Conservation (phyloP, 1,284 basidiomycete genomes). For the Rhodotorula sp. region DNA sequence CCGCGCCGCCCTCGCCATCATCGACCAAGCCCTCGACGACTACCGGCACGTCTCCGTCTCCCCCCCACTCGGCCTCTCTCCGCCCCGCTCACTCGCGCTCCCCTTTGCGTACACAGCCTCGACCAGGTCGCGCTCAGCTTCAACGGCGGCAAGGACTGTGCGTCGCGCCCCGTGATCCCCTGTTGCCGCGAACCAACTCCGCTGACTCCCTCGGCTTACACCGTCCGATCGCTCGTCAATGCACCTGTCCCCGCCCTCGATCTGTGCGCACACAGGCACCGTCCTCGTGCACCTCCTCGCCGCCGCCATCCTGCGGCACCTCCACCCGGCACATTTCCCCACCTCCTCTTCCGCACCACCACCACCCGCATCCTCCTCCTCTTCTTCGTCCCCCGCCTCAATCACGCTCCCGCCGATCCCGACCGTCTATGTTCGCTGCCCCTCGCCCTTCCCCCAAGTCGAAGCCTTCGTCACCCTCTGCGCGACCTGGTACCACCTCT, state of each 20-base stretch:
- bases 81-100: neutral
- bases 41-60: constrained; percentile 60
- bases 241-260: neutral
- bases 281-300: constrained; percentile 88
- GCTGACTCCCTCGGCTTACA: neutral
- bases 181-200: neutral
- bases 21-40: constrained; percentile 69
- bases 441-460: constrained; percentile 80
- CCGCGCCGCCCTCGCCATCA: constrained; percentile 72
- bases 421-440: constrained; percentile 80
- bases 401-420: constrained; percentile 29
- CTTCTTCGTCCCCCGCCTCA: constrained; percentile 23
- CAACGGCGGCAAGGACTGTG: constrained; percentile 98
- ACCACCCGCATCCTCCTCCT: constrained; percentile 32
- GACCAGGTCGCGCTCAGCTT: constrained; percentile 66
- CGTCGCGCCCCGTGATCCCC: constrained; percentile 48
- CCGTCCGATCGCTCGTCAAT: neutral
- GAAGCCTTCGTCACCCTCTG: constrained; percentile 78
- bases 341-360: constrained; percentile 43
- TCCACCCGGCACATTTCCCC: constrained; percentile 34
- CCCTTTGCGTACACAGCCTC: constrained; percentile 9
- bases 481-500: constrained; percentile 69
- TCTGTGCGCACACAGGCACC: constrained; percentile 63
- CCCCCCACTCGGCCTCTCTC: neutral
- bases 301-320: constrained; percentile 62